phyloP scores from a whole-genome alignment of 306 rosid species.

The Fragaria nilgerrensis region DNA sequence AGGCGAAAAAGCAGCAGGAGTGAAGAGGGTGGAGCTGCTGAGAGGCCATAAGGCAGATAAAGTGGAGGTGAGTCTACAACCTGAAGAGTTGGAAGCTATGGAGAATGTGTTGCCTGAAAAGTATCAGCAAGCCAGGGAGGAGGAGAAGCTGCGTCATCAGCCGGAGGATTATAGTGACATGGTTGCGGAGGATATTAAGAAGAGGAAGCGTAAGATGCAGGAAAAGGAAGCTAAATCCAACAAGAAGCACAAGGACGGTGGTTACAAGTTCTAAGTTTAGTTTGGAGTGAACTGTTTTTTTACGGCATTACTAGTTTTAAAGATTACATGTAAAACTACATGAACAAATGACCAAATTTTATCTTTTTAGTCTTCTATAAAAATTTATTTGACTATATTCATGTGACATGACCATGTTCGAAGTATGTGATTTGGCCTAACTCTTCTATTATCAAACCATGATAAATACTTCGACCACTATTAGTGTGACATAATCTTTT shows the following conservation, averaged over 20 bases:
- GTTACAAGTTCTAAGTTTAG: slow-evolving; percentile 64
- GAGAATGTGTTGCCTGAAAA: slow-evolving; percentile 85
- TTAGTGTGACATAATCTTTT: background rate
- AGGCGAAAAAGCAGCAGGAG: slow-evolving; percentile 58
- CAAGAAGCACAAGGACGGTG: slow-evolving; percentile 60
- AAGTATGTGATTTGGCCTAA: background rate
- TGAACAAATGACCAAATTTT: no score
- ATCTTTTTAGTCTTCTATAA: no score
- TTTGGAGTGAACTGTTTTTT: no score
- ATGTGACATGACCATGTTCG: background rate
- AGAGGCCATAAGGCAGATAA: slow-evolving; percentile 89
- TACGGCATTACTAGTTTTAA: no score
- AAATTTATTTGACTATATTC: background rate
- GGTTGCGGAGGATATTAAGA: slow-evolving; percentile 97
- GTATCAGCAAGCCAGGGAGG: slow-evolving; percentile 98
- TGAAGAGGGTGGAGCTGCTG: slow-evolving; percentile 91
- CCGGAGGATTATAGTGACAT: slow-evolving; percentile 94
- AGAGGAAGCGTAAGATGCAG: slow-evolving; percentile 93
- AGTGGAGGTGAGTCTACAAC: slow-evolving; percentile 85
- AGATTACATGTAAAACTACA: no score
- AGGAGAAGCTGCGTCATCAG: slow-evolving; percentile 87
- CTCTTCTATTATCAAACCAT: background rate
- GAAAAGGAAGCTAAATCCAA: slow-evolving; percentile 83
- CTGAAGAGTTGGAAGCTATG: slow-evolving; percentile 90
- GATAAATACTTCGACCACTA: background rate